These are phyloP conservation scores for Citrullus mucosospermus DNA, from an alignment of 306 rosid species.

Conservation along the genomic window DNA sequence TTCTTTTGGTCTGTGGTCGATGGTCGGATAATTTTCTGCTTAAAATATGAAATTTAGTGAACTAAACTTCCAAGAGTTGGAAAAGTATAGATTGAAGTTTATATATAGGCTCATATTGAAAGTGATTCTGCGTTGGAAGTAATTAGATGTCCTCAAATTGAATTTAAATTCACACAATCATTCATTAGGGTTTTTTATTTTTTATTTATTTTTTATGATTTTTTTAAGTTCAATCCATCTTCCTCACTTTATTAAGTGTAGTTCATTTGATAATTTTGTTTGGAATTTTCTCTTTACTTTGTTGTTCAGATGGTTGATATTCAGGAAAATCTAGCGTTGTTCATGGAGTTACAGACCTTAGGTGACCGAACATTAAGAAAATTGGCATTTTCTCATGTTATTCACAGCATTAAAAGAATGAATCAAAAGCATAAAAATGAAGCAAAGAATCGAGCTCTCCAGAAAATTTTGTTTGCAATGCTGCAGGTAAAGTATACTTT, in stretches of 20 bases:
- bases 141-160: neutral
- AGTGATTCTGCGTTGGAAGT: neutral
- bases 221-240: neutral
- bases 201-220: too few relatives aligned
- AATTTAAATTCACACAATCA: neutral
- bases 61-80: neutral
- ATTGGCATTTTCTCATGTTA: constrained; percentile 49
- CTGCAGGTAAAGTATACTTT: constrained; percentile 38
- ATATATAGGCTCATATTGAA: neutral
- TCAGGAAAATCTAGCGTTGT: constrained; percentile 48
- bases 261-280: neutral
- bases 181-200: neutral
- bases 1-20: neutral
- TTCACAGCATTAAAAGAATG: constrained; percentile 65
- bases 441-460: constrained; percentile 64
- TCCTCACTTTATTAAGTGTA: neutral
- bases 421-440: constrained; percentile 69
- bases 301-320: constrained; percentile 39
- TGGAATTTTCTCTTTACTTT: neutral
- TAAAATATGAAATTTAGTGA: neutral
- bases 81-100: neutral
- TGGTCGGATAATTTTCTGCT: neutral
- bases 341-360: constrained; percentile 72
- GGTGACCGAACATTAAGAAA: constrained; percentile 43
- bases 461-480: constrained; percentile 49